Base-by-base conservation (phyloP, 106 monocot genomes). In the Amphibolis antarctica region DNA sequence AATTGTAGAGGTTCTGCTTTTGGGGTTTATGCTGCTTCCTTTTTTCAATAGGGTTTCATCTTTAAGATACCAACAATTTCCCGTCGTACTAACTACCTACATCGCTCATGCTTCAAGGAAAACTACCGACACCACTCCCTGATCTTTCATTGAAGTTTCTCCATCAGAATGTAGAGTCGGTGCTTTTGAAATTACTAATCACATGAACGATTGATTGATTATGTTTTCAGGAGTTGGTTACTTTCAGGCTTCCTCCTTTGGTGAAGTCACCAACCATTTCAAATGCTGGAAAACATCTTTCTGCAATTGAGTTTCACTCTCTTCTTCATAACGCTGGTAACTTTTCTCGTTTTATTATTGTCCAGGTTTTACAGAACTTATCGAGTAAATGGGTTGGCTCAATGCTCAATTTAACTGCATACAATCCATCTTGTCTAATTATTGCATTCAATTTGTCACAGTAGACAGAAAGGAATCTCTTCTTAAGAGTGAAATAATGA, bases 211-310 rank as follows among this genome's bases (percentile, higher is more conserved):
- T 17, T 10, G 14, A 0, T 17, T 12, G 42, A 43, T 58, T 31
- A 57, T 46, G 13, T 25, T 23, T 63, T 44, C 76, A 94, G 93
- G 94, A 96, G 74, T 60, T 96, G 29, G 90, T 96, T 27, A 90
- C 94, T 48, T 84, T 96, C 63, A 77, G 75, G 27, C 74, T 84
- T 9, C 68, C 86, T 74, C 84, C 84, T 25, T 21, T 74, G 55
- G 43, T 67, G 66, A 76, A 73, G 25, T 77, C 69, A 14, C 94
- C 94, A 11, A 72, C 70, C 47, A 86, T 96, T 67, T 78, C 68
- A 24, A 62, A 84, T 68, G 89, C 86, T 71, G 94, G 94, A 69
- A 82, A 59, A 42, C 94, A 96, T 62, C 84, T 96, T 20, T 86
- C 90, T 36, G 89, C 94, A 60, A 46, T 53, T 28, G 86, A 90